Evolutionary conservation across 2,329 filamentous ascomycete species (phyloP).

Genomic region (Ophiostoma australiae): DNA sequence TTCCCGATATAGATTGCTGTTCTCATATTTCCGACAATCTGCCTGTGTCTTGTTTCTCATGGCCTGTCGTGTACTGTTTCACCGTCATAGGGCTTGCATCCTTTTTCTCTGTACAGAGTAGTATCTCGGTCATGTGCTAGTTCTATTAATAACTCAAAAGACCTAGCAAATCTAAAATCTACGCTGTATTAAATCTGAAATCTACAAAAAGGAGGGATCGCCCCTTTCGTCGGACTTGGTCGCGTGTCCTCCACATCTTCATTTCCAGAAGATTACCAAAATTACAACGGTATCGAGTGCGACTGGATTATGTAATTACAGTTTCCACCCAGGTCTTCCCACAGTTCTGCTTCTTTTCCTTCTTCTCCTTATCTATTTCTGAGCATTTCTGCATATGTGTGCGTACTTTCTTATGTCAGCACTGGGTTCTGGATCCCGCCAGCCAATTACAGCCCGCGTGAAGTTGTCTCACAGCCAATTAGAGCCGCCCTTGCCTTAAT

Average conservation of each 20-base stretch:
- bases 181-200: not conserved
- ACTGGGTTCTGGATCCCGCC: not conserved
- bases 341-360: not conserved
- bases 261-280: constrained; percentile 7
- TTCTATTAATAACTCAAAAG: not conserved
- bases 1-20: not conserved
- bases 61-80: not conserved
- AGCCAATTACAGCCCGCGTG: not conserved
- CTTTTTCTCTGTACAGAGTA: not conserved
- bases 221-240: constrained; percentile 2
- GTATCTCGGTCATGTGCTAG: not conserved
- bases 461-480: not conserved
- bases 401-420: not conserved
- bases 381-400: not conserved
- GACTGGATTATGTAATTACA: not conserved
- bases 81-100: not conserved
- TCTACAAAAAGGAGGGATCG: not conserved
- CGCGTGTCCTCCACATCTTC: constrained; percentile 2
- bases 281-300: not conserved
- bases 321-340: not conserved
- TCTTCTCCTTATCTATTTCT: not conserved
- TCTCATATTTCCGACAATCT: not conserved
- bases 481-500: constrained; percentile 5
- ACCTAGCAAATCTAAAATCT: not conserved
- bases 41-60: not conserved